Evolutionary conservation across 371 early-diverging fungal genomes (phyloP).

Genomic region (Mortierella sp.): DNA sequence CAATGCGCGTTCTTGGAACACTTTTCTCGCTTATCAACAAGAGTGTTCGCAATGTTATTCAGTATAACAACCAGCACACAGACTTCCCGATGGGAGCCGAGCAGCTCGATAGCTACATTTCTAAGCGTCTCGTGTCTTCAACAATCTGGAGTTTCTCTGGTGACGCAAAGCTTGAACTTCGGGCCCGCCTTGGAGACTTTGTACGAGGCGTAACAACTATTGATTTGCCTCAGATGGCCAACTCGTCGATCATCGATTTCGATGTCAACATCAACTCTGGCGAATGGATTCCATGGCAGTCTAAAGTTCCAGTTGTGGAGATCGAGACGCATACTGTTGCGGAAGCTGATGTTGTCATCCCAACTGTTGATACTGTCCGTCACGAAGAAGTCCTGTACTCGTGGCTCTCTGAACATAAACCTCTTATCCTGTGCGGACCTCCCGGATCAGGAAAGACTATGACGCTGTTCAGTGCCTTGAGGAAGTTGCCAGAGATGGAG

Average conservation of each 20-base stretch:
- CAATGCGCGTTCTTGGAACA: constrained; percentile 86
- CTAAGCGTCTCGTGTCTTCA: constrained; percentile 85
- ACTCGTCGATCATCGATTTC: constrained; percentile 87
- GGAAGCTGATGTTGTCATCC: constrained; percentile 95
- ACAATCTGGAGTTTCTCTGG: constrained; percentile 98
- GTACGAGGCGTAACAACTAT: constrained; percentile 84
- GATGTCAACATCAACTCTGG: constrained; percentile 86
- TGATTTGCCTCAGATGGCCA: constrained; percentile 81
- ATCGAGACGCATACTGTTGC: constrained; percentile 96
- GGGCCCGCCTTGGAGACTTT: constrained; percentile 86
- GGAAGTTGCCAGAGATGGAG: constrained; percentile 95
- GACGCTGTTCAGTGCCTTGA: constrained; percentile 96
- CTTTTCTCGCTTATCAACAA: constrained; percentile 94
- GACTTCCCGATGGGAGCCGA: constrained; percentile 93
- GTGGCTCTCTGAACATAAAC: constrained; percentile 96
- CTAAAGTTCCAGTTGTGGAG: constrained; percentile 93
- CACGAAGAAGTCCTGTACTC: constrained; percentile 97
- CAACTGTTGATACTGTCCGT: constrained; percentile 97
- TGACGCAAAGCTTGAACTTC: constrained; percentile 84
- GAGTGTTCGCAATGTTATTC: constrained; percentile 86
- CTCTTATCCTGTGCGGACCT: constrained; percentile 97
- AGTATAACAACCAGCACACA: constrained; percentile 90
- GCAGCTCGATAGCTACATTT: constrained; percentile 82
- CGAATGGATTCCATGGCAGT: constrained; percentile 94
- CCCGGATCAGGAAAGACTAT: constrained; percentile 99